Conservation (phyloP, 2,329 filamentous ascomycete species). For the Neonectria sp. region DNA sequence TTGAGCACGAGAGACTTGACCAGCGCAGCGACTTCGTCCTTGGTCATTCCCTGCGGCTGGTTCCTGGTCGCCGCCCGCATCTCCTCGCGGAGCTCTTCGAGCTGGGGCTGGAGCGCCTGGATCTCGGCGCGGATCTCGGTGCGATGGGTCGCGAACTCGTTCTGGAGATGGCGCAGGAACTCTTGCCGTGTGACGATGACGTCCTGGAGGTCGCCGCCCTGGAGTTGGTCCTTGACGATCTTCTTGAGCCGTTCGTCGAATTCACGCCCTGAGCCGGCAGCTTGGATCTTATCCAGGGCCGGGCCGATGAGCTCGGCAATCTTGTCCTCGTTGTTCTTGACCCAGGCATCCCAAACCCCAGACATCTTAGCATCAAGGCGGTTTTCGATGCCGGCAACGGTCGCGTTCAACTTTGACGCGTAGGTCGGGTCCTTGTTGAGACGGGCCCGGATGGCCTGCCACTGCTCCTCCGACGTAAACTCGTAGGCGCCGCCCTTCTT, state of each 20-base stretch:
- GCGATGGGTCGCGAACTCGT: constrained; percentile 56
- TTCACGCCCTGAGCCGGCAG: constrained; percentile 51
- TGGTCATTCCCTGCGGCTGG: constrained; percentile 53
- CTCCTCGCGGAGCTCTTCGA: constrained; percentile 52
- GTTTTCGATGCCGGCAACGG: constrained; percentile 45
- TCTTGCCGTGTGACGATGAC: constrained; percentile 63
- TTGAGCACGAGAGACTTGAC: constrained; percentile 60
- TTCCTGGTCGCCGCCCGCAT: constrained; percentile 47
- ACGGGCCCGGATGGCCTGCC: constrained; percentile 61
- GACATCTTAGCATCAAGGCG: constrained; percentile 52
- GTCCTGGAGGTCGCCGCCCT: constrained; percentile 50
- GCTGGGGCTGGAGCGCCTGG: constrained; percentile 52
- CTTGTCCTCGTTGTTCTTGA: constrained; percentile 64
- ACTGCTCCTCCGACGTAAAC: constrained; percentile 62
- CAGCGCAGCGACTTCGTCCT: constrained; percentile 58
- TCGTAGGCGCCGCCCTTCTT: constrained; percentile 55
- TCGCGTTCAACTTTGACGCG: constrained; percentile 46
- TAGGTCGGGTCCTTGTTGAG: constrained; percentile 55
- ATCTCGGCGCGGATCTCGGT: constrained; percentile 60
- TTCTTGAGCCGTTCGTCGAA: constrained; percentile 55
- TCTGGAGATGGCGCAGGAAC: constrained; percentile 61
- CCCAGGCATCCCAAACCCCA: constrained; percentile 67
- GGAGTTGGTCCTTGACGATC: constrained; percentile 55
- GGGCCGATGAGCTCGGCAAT: constrained; percentile 51
- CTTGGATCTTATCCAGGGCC: constrained; percentile 53